Conservation (phyloP, 495 filamentous ascomycete genomes). For the Tuber microsphaerosporum region DNA sequence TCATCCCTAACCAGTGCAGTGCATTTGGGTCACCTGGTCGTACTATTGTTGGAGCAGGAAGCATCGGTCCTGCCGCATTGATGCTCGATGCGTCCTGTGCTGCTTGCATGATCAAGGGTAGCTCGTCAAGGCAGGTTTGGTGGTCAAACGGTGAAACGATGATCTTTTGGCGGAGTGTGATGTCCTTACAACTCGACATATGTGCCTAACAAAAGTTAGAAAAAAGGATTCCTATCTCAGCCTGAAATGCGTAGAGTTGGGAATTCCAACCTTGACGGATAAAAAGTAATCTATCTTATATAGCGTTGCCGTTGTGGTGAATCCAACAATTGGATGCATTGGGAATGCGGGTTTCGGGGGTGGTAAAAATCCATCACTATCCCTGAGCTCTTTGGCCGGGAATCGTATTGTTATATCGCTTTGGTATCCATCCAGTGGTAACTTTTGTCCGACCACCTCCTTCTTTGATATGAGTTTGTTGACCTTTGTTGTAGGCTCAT, state of each 20-base stretch:
- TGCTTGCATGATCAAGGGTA: conserved; percentile 93
- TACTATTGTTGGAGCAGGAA: conserved; percentile 76
- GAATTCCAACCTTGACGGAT: conserved; percentile 69
- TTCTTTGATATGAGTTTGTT: conserved; percentile 79
- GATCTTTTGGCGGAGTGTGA: conserved; percentile 82
- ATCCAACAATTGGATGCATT: conserved; percentile 76
- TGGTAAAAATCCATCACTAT: conserved; percentile 80
- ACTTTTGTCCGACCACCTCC: conserved; percentile 68
- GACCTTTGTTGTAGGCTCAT: conserved; percentile 84
- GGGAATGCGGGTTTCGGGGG: conserved; percentile 81
- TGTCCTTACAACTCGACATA: conserved; percentile 83
- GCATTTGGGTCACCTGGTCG: conserved; percentile 68
- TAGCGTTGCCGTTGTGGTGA: conserved; percentile 85
- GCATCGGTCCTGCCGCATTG: conserved; percentile 77
- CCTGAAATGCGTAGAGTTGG: not conserved
- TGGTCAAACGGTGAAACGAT: conserved; percentile 94
- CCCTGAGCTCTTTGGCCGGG: conserved; percentile 80
- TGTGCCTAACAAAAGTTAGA: conserved; percentile 58
- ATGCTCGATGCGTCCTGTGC: conserved; percentile 85
- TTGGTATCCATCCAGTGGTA: conserved; percentile 81
- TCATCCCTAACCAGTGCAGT: conserved; percentile 68
- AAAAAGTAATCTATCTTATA: conserved; percentile 99
- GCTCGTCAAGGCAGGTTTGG: conserved; percentile 91
- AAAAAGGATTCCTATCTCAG: conserved; percentile 18
- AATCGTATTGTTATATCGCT: conserved; percentile 88